Evolutionary conservation across 1,139 yeast species (phyloP), one percentile per base, ranked within the genome.

Genomic region (Wickerhamiella pararugosa): DNA sequence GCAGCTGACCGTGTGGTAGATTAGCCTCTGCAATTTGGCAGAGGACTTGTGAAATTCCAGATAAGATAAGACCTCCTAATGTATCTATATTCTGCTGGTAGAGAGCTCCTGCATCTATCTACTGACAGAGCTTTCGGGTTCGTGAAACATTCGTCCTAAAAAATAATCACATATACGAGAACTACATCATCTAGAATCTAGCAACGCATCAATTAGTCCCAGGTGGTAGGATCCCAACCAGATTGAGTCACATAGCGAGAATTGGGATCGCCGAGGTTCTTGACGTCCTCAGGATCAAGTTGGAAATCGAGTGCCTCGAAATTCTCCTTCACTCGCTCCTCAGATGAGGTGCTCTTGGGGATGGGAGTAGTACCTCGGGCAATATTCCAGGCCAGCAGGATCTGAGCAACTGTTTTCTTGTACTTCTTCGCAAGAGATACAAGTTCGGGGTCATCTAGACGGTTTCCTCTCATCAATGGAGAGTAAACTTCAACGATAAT

Each of bases 281-380:
- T 48, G 49, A 53, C 39, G 42, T 63, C 67, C 26, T 53, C 57
- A 2, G 44, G 41, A 6, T 64, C 58, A 39, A 79, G 59, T 45
- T 67, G 71, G 53, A 77, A 73, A 39, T 63, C 65, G 47, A 60
- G 63, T 7, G 73, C 68, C 29, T 66, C 63, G 30, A 72, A 51
- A 54, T 65, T 63, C 57, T 70, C 55, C 48, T 65, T 49, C 56
- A 78, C 49, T 56, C 90, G 54, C 69, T 77, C 49, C 76, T 82
- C 78, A 76, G 82, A 77, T 66, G 76, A 54, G 74, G 79, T 66
- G 69, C 83, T 25, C 58, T 81, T 81, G 10, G 80, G 90, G 49
- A 82, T 66, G 6, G 60, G 60, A 25, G 53, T 45, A 9, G 49
- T 45, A 5, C 51, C 54, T 7, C 51, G 47, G 33, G 51, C 50